These are phyloP conservation scores for Neurospora sp. DNA, from an alignment of 495 filamentous ascomycete species.

Conservation along the genomic window DNA sequence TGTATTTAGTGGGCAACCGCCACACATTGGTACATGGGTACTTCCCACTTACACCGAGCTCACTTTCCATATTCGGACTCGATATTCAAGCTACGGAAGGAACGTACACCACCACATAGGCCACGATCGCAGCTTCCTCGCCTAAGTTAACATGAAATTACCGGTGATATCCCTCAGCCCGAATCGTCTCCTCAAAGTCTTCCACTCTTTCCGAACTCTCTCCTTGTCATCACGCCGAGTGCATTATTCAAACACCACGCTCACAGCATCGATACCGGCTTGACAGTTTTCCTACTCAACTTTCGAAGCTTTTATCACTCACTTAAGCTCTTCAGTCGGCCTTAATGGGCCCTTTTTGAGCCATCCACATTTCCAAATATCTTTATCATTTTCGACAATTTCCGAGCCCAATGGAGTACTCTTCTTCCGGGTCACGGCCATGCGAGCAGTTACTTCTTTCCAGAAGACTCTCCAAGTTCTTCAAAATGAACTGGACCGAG, in stretches of 20 bases:
- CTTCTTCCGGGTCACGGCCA: neutral
- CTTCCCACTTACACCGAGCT: neutral
- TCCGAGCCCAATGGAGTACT: neutral
- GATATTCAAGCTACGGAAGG: neutral
- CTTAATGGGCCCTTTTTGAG: neutral
- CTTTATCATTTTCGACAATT: neutral
- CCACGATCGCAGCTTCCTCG: neutral
- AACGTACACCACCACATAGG: neutral
- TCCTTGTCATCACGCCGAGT: neutral
- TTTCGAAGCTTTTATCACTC: neutral
- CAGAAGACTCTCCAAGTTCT: neutral
- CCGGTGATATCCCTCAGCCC: neutral
- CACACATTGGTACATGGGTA: neutral
- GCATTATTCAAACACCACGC: neutral
- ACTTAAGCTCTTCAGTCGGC: neutral
- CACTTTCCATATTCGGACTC: neutral
- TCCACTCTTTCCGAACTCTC: neutral
- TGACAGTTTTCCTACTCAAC: neutral
- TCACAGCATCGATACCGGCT: neutral
- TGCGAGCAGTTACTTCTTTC: neutral
- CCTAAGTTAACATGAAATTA: neutral
- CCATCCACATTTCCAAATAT: neutral
- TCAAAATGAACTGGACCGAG: slow-evolving; percentile 38
- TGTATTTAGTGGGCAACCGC: neutral
- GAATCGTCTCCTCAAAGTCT: neutral